These are phyloP conservation scores for Linum trigynum DNA, from an alignment of 345 rosid genomes.

Conservation along the genomic window DNA sequence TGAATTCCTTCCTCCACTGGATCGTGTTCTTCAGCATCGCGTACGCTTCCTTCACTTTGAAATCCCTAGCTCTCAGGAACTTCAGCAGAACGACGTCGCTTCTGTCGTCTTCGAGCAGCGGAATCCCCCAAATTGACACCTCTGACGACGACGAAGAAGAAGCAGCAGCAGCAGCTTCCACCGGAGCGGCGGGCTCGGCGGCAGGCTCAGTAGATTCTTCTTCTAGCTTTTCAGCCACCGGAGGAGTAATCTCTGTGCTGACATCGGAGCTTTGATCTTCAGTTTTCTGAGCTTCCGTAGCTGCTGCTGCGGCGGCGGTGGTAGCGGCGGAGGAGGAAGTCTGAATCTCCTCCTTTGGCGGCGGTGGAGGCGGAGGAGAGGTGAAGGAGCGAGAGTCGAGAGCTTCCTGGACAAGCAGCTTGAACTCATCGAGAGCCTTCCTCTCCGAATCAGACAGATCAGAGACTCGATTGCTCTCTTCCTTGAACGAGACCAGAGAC, in stretches of 20 bases:
- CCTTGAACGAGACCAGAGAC: constrained; percentile 45
- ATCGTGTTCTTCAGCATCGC: constrained; percentile 24
- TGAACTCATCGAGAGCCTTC: constrained; percentile 58
- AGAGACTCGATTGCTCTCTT: constrained; percentile 51
- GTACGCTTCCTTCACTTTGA: constrained; percentile 20
- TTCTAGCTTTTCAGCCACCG: neutral
- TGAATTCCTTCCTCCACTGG: constrained; percentile 25
- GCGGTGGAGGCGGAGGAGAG: constrained; percentile 17
- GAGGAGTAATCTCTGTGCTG: neutral
- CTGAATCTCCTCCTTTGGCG: constrained; percentile 6
- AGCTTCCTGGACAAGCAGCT: constrained; percentile 48
- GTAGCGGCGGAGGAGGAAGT: constrained; percentile 3
- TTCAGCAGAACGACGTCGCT: constrained; percentile 25
- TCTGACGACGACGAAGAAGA: neutral
- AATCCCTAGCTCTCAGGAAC: constrained; percentile 22
- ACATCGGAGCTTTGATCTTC: constrained; percentile 19
- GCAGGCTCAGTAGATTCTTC: neutral
- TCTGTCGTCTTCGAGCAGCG: constrained; percentile 20
- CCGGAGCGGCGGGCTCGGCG: neutral
- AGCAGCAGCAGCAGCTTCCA: neutral
- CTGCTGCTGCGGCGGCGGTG: constrained; percentile 23
- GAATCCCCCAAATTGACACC: constrained; percentile 5
- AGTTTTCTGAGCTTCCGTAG: constrained; percentile 12
- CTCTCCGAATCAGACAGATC: constrained; percentile 46
- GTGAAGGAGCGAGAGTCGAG: constrained; percentile 33